Conservation (phyloP, 1,139 yeast genomes). For the Zygosaccharomyces pseudobailii region DNA sequence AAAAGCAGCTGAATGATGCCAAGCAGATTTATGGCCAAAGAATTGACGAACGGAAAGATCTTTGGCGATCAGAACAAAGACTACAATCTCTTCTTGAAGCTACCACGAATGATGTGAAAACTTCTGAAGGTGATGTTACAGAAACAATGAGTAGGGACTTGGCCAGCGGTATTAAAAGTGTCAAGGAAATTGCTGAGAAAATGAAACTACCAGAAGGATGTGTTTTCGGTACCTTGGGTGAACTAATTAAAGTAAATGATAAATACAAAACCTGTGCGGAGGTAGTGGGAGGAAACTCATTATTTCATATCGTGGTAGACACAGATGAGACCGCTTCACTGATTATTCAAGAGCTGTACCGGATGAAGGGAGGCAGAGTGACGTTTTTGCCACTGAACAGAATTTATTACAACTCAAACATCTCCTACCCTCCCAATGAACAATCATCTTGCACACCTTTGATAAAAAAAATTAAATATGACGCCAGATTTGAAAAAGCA, state of each 20-base stretch:
- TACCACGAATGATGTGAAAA: slow-evolving; percentile 49
- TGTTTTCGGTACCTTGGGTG: slow-evolving; percentile 83
- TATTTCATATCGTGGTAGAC: slow-evolving; percentile 88
- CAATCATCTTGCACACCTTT: slow-evolving; percentile 56
- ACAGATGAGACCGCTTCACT: slow-evolving; percentile 77
- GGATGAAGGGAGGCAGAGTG: slow-evolving; percentile 72
- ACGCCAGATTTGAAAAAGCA: slow-evolving; percentile 53
- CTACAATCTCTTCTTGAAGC: slow-evolving; percentile 53
- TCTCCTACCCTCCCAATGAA: slow-evolving; percentile 39
- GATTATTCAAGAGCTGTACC: slow-evolving; percentile 70
- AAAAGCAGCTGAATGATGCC: slow-evolving; percentile 32
- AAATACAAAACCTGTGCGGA: slow-evolving; percentile 84
- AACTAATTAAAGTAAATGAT: slow-evolving; percentile 71
- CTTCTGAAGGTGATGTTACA: slow-evolving; percentile 55
- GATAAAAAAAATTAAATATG: slow-evolving; percentile 63
- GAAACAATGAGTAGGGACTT: slow-evolving; percentile 73
- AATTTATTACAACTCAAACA: slow-evolving; percentile 57
- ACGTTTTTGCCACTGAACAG: slow-evolving; percentile 89
- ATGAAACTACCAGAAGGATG: slow-evolving; percentile 48
- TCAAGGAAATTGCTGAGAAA: slow-evolving; percentile 52
- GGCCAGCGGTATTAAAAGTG: slow-evolving; percentile 65
- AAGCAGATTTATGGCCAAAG: slow-evolving; percentile 43
- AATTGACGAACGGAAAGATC: slow-evolving; percentile 61
- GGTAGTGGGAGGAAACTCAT: slow-evolving; percentile 79
- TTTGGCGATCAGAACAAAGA: slow-evolving; percentile 80